These are phyloP conservation scores for Talaromyces pinophilus DNA, from an alignment of 2,329 filamentous ascomycete genomes.

Conservation along the genomic window DNA sequence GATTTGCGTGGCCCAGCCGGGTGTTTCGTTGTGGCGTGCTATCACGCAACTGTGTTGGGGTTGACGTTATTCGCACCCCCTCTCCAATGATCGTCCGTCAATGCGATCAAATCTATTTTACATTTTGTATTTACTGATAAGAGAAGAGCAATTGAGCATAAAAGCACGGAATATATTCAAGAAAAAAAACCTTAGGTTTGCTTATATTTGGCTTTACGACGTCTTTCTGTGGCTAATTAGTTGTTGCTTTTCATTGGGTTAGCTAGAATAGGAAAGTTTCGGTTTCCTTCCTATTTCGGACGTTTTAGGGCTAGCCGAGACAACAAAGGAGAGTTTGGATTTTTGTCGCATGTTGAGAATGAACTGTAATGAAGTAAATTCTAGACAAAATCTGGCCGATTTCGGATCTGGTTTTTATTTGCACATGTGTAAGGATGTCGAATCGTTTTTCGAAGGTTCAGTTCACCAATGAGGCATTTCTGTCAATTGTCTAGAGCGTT, in stretches of 20 bases:
- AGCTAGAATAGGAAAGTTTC: constrained; percentile 4
- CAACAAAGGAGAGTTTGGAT: neutral
- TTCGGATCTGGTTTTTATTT: neutral
- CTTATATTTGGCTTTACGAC: too few relatives aligned
- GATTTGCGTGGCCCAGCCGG: neutral
- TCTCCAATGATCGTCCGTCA: constrained; percentile 5
- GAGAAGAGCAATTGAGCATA: neutral
- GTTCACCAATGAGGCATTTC: neutral
- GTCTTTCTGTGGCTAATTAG: neutral
- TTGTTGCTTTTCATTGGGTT: neutral
- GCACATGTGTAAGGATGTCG: neutral
- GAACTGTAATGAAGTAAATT: neutral
- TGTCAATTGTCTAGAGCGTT: neutral
- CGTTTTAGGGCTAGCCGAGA: neutral
- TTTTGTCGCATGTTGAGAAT: neutral
- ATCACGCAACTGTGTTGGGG: constrained; percentile 31
- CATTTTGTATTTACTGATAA: neutral
- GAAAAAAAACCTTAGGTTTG: too few relatives aligned
- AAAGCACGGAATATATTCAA: too few relatives aligned
- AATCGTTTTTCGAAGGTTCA: too few relatives aligned
- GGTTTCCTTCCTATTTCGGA: constrained; percentile 11
- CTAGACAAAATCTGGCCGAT: neutral
- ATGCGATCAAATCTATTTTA: neutral
- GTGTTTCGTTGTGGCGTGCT: constrained; percentile 16
- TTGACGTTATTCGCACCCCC: constrained; percentile 28